A percentile compares a stretch with the other conserved stretches of the same genome.
Evolutionary conservation across 805 yeast genomes (phyloP).

Genomic region (Nakazawaea ambrosiae): DNA sequence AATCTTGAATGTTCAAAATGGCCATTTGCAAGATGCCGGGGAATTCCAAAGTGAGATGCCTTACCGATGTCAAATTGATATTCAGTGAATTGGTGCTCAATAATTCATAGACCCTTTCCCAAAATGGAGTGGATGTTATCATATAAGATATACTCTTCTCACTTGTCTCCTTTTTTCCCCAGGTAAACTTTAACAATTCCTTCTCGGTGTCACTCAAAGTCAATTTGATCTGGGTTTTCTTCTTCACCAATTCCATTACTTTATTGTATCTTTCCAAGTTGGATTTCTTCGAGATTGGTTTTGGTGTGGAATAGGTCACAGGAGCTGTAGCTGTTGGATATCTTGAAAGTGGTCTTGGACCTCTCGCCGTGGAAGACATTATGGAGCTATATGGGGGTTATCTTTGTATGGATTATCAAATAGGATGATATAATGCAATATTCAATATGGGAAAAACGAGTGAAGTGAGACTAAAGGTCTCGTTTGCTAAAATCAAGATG

Average conservation of each 20-base stretch:
- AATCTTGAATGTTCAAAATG: slow-evolving; percentile 54
- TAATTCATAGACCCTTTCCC: slow-evolving; percentile 3
- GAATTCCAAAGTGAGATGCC: slow-evolving; percentile 72
- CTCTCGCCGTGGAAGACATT: too few species aligned
- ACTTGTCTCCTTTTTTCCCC: slow-evolving; percentile 1
- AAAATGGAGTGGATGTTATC: slow-evolving; percentile 1
- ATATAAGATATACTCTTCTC: slow-evolving; percentile 1
- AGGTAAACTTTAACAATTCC: slow-evolving; percentile 1
- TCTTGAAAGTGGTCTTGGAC: background rate
- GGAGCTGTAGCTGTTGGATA: background rate
- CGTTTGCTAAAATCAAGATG: too few species aligned
- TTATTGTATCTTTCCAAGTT: slow-evolving; percentile 5
- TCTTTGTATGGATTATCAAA: too few species aligned
- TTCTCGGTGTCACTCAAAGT: background rate
- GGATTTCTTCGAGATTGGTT: background rate
- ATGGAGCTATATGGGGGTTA: too few species aligned
- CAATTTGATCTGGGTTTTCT: slow-evolving; percentile 4
- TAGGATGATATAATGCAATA: background rate
- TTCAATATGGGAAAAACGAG: too few species aligned
- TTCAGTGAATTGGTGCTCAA: background rate
- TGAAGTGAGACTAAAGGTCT: too few species aligned
- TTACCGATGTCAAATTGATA: slow-evolving; percentile 33
- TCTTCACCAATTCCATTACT: slow-evolving; percentile 3
- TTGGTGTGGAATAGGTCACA: too few species aligned
- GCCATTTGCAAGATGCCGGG: slow-evolving; percentile 72